Evolutionary conservation across 2,329 filamentous ascomycete species (phyloP), one percentile per base, ranked within the genome.

Genomic region (Apiospora arundinis): DNA sequence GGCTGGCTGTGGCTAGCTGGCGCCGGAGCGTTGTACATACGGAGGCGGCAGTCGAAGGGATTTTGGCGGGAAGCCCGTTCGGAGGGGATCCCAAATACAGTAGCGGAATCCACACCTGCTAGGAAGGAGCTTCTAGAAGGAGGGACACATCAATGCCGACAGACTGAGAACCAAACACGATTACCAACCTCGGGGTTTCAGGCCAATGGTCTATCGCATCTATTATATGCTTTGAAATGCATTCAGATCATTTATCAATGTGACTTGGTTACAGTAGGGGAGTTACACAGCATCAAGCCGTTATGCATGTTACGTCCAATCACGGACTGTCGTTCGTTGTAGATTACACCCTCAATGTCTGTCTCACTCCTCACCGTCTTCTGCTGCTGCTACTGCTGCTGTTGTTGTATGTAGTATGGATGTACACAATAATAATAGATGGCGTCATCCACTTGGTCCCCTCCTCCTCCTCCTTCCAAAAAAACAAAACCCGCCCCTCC

Each of bases 61-160:
- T 12, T 40, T 56, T 37, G 56, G 56, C 56, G 56, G 56, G 28
- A 63, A 40, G 18, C 32, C 56, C 56, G 56, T 8, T 21, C 56
- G 56, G 56, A 63, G 56, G 21, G 8, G 52, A 37, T n/a, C 9
- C 56, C 32, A 40, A 63, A 63, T 40, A 12, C 32, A 63, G 56
- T 63, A 40, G 56, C 56, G 28, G 32, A 63, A n/a, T 63, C 56
- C 56, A 63, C 56, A 7, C 9, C 28, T 63, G 56, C 28, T 18
- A 63, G 32, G 56, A 40, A 63, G 56, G 56, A n/a, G 56, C 56
- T 63, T 63, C 56, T 63, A 63, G 56, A 63, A 63, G 56, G 56
- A 40, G 52, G 28, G 52, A 60, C 28, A 37, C 52, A 21, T 37
- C 52, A 60, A 60, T 60, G 28, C 28, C 42, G 42, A 45, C 40